Percentiles rank a stretch among this genome's conserved stretches.
Conservation (phyloP, 2,329 filamentous ascomycete species). For the Aureobasidium sp. region DNA sequence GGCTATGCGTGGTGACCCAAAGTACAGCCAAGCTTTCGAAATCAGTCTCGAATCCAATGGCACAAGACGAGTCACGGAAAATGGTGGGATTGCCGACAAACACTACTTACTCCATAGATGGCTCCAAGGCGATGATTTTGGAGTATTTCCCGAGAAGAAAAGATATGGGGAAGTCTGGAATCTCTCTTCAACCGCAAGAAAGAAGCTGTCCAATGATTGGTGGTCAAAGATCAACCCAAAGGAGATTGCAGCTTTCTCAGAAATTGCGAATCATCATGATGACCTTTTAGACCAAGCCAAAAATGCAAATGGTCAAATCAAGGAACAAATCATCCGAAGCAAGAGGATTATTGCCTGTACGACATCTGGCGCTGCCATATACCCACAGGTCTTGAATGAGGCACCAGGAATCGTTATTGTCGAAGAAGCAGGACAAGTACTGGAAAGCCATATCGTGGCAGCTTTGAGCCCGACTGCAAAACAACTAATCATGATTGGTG, state of each 20-base stretch:
- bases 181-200: neutral
- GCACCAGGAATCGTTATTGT: slow-evolving; percentile 24
- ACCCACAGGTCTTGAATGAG: slow-evolving; percentile 50
- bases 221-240: neutral
- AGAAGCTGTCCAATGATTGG: neutral
- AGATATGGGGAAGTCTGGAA: neutral
- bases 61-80: neutral
- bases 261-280: neutral
- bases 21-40: neutral
- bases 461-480: slow-evolving; percentile 53
- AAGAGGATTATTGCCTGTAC: slow-evolving; percentile 50
- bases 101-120: neutral
- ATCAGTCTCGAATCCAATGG: neutral
- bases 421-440: slow-evolving; percentile 62
- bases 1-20: neutral
- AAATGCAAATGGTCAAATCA: neutral
- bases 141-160: neutral
- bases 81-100: neutral
- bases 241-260: neutral
- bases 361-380: slow-evolving; percentile 49
- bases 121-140: neutral
- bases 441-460: slow-evolving; percentile 56
- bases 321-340: neutral
- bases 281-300: neutral
- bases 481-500: slow-evolving; percentile 68